phyloP scores from a whole-genome alignment of 2,329 filamentous ascomycete genomes.

The Fusarium subtropicale region DNA sequence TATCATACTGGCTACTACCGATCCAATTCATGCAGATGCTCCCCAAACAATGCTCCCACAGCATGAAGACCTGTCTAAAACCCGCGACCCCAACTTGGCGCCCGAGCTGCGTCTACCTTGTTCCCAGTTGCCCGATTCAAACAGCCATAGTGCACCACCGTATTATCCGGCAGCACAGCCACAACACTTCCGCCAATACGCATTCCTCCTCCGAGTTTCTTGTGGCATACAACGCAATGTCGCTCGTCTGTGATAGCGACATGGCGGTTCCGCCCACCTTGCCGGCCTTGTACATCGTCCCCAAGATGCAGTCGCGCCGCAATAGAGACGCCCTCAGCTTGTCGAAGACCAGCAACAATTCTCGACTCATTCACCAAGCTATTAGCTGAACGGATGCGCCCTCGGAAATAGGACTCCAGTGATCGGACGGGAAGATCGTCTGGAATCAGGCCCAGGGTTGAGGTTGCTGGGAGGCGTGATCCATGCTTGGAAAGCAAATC shows the following conservation, averaged over 20 bases:
- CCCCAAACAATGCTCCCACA: slow-evolving; percentile 27
- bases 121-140: slow-evolving; percentile 62
- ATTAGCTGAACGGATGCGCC: slow-evolving; percentile 88
- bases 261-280: slow-evolving; percentile 68
- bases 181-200: slow-evolving; percentile 91
- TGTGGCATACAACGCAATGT: slow-evolving; percentile 92
- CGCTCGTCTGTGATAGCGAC: slow-evolving; percentile 89
- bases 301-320: slow-evolving; percentile 81
- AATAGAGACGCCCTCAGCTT: slow-evolving; percentile 81
- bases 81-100: slow-evolving; percentile 54
- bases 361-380: slow-evolving; percentile 83
- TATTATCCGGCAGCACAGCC: slow-evolving; percentile 86
- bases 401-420: slow-evolving; percentile 90
- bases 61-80: slow-evolving; percentile 46
- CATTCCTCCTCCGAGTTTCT: slow-evolving; percentile 86
- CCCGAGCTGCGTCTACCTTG: slow-evolving; percentile 50
- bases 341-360: slow-evolving; percentile 80
- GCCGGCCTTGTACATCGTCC: slow-evolving; percentile 65
- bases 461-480: slow-evolving; percentile 86
- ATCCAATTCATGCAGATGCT: slow-evolving; percentile 43
- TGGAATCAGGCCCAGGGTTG: slow-evolving; percentile 87
- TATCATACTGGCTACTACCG: slow-evolving; percentile 42
- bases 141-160: slow-evolving; percentile 85
- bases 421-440: slow-evolving; percentile 80
- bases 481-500: slow-evolving; percentile 92